A percentile compares a stretch with the other conserved stretches of the same genome.
These are phyloP conservation scores for Roridomyces roridus DNA, from an alignment of 768 basidiomycete genomes.

Conservation along the genomic window DNA sequence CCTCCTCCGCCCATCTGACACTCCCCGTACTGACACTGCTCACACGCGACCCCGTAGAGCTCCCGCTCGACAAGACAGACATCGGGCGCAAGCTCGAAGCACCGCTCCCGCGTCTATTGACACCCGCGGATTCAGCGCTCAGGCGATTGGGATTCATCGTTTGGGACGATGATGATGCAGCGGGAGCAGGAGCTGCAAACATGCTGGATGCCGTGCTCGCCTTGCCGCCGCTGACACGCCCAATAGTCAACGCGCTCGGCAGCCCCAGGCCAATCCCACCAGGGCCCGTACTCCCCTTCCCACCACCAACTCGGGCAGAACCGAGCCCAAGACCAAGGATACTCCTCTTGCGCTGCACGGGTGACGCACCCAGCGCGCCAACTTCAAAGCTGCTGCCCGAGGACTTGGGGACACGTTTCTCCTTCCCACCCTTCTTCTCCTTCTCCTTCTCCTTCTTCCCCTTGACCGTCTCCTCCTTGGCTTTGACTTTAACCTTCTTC, in stretches of 20 bases:
- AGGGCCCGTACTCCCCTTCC: slow-evolving; percentile 10
- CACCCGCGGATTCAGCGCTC: slow-evolving; percentile 30
- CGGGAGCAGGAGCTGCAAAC: slow-evolving; percentile 42
- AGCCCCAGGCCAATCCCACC: slow-evolving; percentile 19
- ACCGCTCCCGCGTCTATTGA: slow-evolving; percentile 14
- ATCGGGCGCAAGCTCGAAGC: slow-evolving; percentile 36
- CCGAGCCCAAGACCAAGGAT: slow-evolving; percentile 51
- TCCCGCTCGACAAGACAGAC: slow-evolving; percentile 41
- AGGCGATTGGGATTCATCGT: slow-evolving; percentile 36
- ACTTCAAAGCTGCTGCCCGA: slow-evolving; percentile 75
- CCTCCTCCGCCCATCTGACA: slow-evolving; percentile 44
- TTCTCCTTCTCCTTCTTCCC: slow-evolving; percentile 36
- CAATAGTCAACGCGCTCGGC: slow-evolving; percentile 22
- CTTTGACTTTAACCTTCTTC: slow-evolving; percentile 29
- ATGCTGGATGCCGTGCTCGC: slow-evolving; percentile 37
- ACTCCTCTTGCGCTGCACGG: slow-evolving; percentile 64
- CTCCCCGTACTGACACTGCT: slow-evolving; percentile 48
- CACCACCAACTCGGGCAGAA: background rate
- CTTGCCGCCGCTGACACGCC: slow-evolving; percentile 18
- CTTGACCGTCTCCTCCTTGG: slow-evolving; percentile 39
- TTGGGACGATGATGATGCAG: slow-evolving; percentile 4
- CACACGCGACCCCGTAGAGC: slow-evolving; percentile 53
- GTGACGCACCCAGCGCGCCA: slow-evolving; percentile 56
- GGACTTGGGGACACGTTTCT: slow-evolving; percentile 44
- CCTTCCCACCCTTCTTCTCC: slow-evolving; percentile 37